Percentiles rank a stretch among this genome's conserved stretches.
These are phyloP conservation scores for Saturnispora halmiae DNA, from an alignment of 805 yeast genomes.

Conservation along the genomic window DNA sequence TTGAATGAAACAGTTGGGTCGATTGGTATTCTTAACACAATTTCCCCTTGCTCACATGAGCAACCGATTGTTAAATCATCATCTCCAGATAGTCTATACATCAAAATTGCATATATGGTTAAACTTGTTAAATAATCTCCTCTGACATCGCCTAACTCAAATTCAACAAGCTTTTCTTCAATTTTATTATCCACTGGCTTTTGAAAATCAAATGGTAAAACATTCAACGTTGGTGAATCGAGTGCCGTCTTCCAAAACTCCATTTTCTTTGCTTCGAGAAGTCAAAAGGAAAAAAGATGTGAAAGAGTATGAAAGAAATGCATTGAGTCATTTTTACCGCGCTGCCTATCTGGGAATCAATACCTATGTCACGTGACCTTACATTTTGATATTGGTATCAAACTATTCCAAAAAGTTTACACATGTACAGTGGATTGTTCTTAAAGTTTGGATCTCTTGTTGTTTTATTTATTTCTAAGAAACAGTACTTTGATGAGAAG, in stretches of 20 bases:
- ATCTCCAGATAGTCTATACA: conserved; percentile 82
- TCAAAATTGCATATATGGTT: conserved; percentile 59
- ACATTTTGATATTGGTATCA: too few species aligned
- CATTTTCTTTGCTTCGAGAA: conserved; percentile 19
- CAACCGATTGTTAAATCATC: conserved; percentile 89
- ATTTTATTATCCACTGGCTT: conserved; percentile 63
- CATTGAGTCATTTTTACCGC: conserved; percentile 7
- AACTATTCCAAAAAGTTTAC: too few species aligned
- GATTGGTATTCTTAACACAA: conserved; percentile 53
- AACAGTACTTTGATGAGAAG: too few species aligned
- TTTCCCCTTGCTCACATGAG: conserved; percentile 44
- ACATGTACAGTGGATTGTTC: too few species aligned
- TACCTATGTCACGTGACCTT: too few species aligned
- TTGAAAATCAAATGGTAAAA: conserved; percentile 79
- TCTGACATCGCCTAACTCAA: conserved; percentile 1
- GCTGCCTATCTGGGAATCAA: conserved; percentile 5
- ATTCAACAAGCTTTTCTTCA: conserved; percentile 43
- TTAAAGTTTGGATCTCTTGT: too few species aligned
- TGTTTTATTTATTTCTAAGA: too few species aligned
- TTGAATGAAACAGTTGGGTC: conserved; percentile 46
- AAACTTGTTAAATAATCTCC: conserved; percentile 43
- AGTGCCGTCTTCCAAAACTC: conserved; percentile 57
- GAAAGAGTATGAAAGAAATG: too few species aligned
- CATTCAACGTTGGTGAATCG: conserved; percentile 77
- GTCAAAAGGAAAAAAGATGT: conserved; percentile 21